Conservation (phyloP, 441 rosid species). For the Adansonia grandidieri region DNA sequence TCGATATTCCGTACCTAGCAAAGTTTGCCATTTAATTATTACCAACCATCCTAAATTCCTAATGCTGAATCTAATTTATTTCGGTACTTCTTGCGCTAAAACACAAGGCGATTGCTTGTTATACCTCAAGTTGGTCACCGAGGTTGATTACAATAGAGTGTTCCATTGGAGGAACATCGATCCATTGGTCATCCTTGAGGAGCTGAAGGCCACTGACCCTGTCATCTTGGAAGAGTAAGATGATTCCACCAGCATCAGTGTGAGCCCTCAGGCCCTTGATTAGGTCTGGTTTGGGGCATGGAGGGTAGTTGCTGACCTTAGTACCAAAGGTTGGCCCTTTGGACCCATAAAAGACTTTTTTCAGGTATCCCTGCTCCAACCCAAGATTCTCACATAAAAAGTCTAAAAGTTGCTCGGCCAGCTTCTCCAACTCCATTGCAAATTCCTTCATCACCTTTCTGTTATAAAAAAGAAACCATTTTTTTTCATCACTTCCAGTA, state of each 20-base stretch:
- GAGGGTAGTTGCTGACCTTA: slow-evolving; percentile 84
- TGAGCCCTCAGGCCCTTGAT: slow-evolving; percentile 84
- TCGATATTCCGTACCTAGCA: not conserved
- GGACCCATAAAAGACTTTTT: slow-evolving; percentile 60
- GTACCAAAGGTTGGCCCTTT: slow-evolving; percentile 75
- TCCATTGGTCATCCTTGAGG: slow-evolving; percentile 72
- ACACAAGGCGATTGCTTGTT: not conserved
- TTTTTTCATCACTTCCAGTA: not conserved
- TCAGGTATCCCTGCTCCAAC: slow-evolving; percentile 67
- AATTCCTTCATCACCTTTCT: slow-evolving; percentile 59
- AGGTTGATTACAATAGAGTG: slow-evolving; percentile 80
- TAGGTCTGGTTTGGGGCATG: slow-evolving; percentile 80
- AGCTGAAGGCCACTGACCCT: slow-evolving; percentile 84
- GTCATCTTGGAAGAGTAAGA: slow-evolving; percentile 76
- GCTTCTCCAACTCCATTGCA: slow-evolving; percentile 49
- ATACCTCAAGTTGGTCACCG: slow-evolving; percentile 86
- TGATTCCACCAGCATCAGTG: slow-evolving; percentile 86
- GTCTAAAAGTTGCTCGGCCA: slow-evolving; percentile 64
- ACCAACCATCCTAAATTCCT: not conserved
- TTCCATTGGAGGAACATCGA: slow-evolving; percentile 76
- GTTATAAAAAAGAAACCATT: too few relatives aligned
- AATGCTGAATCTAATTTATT: not conserved
- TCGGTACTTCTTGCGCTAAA: not conserved
- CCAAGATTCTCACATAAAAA: slow-evolving; percentile 67
- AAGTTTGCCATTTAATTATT: not conserved